A percentile compares a stretch with the other conserved stretches of the same genome.
These are phyloP conservation scores for Quercus aquifolioides DNA, from an alignment of 306 rosid genomes.

Conservation along the genomic window DNA sequence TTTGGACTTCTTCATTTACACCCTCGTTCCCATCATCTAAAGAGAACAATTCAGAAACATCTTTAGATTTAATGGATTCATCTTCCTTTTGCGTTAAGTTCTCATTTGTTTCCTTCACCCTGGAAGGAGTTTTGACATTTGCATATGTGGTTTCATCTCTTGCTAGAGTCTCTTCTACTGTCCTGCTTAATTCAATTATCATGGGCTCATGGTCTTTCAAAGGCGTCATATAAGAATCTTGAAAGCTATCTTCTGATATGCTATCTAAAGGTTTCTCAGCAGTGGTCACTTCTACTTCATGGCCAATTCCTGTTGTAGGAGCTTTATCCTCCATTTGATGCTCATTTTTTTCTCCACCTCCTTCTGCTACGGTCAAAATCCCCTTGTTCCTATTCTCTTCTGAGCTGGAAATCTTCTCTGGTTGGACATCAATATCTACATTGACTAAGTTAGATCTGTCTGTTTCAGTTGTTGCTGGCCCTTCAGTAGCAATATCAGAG, in stretches of 20 bases:
- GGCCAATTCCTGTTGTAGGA: neutral
- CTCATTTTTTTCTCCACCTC: neutral
- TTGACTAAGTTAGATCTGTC: neutral
- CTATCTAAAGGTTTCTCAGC: neutral
- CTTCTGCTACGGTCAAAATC: neutral
- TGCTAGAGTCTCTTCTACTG: conserved; percentile 1
- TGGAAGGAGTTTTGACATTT: neutral
- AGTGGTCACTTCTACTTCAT: neutral
- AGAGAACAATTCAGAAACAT: neutral
- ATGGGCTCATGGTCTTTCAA: conserved; percentile 3
- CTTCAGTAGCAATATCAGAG: conserved; percentile 1
- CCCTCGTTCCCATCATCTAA: conserved; percentile 1
- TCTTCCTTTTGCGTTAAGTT: neutral
- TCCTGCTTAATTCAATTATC: neutral
- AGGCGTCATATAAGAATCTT: conserved; percentile 4
- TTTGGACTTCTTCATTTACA: conserved; percentile 17
- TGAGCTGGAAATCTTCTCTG: neutral
- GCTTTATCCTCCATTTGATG: neutral
- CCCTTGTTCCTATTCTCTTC: conserved; percentile 2
- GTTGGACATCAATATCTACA: conserved; percentile 8
- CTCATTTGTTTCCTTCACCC: neutral
- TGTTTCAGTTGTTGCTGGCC: conserved; percentile 4
- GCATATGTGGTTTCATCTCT: neutral
- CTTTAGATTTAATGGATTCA: neutral
- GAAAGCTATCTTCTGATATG: neutral